A percentile compares a stretch with the other conserved stretches of the same genome.
These are phyloP conservation scores for Xylaria scruposa DNA, from an alignment of 495 filamentous ascomycete genomes.

Conservation along the genomic window DNA sequence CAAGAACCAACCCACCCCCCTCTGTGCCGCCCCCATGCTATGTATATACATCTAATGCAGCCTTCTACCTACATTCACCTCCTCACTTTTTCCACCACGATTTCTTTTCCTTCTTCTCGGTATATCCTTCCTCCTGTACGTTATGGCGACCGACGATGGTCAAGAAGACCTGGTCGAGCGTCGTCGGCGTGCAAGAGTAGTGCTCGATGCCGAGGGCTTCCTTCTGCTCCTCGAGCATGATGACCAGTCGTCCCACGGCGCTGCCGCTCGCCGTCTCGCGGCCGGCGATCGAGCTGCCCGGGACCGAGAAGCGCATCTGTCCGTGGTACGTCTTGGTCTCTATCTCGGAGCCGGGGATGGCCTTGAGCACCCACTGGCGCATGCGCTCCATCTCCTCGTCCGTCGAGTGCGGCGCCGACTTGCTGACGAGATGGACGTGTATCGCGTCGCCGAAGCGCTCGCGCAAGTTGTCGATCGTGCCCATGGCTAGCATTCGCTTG, in stretches of 20 bases:
- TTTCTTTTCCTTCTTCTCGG: conserved; percentile 45
- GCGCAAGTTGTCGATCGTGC: conserved; percentile 65
- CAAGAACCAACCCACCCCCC: neutral
- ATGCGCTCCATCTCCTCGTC: conserved; percentile 69
- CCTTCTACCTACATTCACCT: neutral
- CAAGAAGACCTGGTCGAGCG: conserved; percentile 88
- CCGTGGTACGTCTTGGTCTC: conserved; percentile 82
- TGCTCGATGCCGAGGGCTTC: conserved; percentile 72
- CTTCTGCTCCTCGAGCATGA: conserved; percentile 71
- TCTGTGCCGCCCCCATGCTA: neutral
- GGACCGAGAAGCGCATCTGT: conserved; percentile 79
- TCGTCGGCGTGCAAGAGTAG: conserved; percentile 81
- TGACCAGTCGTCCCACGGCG: conserved; percentile 69
- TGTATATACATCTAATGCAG: neutral
- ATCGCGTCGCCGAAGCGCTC: conserved; percentile 65
- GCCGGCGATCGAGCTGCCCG: conserved; percentile 45
- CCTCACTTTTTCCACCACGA: conserved; percentile 33
- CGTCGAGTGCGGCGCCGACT: conserved; percentile 70
- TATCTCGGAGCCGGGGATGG: conserved; percentile 64
- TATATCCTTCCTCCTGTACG: conserved; percentile 77
- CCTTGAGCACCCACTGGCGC: conserved; percentile 63
- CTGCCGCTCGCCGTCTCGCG: conserved; percentile 34
- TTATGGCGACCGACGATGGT: conserved; percentile 78
- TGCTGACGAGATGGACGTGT: conserved; percentile 76
- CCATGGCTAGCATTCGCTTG: conserved; percentile 73